Evolutionary conservation across 805 yeast genomes (phyloP), one percentile per base, ranked within the genome.

Genomic region (Yamadazyma tumulicola): DNA sequence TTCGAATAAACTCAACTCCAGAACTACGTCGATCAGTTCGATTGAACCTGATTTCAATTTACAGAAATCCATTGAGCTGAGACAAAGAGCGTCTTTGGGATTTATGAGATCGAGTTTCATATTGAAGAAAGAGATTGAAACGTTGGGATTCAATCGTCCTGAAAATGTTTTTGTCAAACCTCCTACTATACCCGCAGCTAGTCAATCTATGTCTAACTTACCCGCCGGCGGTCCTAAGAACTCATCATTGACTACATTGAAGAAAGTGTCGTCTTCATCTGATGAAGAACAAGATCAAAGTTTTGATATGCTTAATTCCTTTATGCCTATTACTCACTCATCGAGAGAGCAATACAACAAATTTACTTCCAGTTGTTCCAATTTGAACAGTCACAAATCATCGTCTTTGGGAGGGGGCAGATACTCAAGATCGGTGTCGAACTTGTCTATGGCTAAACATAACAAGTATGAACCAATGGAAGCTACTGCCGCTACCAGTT

Each of bases 81-180:
- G 50, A 31, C 50, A 46, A 39, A 49, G 66, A 31, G 71, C 64
- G 19, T 66, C 72, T 2, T 39, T 58, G 31, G 72, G 72, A 0
- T 67, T 67, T 45, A 67, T 67, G 72, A 60, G 66, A 49, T 54
- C 62, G 33, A 59, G 68, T 25, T 66, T 59, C 45, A 51, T 67
- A 12, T 60, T 67, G 51, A 63, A 63, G 53, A 61, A 60, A 50
- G 71, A 64, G 40, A 58, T 65, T 55, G 58, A 55, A 31, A 47
- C 49, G 11, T 37, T 51, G 33, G 67, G 68, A 4, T 54, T 35
- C 41, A 58, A 58, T 38, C 35, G 37, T 12, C 59, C 64, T 9
- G 67, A 60, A 37, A 58, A 59, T 41, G 59, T 55, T n/a, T 50
- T 49, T 20, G 39, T 40, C 26, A 38, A 34, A 27, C 48, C 48